Evolutionary conservation across 495 filamentous ascomycete species (phyloP).

Genomic region (Podospora pseudopauciseta): DNA sequence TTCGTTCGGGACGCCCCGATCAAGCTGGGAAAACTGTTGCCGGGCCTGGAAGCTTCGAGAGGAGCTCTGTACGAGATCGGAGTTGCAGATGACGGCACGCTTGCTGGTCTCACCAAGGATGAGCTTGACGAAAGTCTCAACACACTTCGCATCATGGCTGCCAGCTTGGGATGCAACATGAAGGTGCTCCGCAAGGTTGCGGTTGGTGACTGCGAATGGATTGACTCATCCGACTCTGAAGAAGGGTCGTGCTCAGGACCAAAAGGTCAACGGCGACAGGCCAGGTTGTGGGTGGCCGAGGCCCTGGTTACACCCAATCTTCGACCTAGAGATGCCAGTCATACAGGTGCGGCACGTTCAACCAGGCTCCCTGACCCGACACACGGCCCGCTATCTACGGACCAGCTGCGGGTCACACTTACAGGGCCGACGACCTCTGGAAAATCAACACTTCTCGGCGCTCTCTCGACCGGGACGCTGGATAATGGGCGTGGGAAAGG

Average conservation of each 20-base stretch:
- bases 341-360: constrained; percentile 12
- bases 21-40: constrained; percentile 61
- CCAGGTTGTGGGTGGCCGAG: constrained; percentile 82
- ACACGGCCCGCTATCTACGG: constrained; percentile 44
- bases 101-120: constrained; percentile 84
- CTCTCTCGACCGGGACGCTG: constrained; percentile 76
- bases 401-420: constrained; percentile 87
- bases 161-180: constrained; percentile 84
- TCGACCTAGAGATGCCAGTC: constrained; percentile 21
- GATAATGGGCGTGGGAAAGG: constrained; percentile 93
- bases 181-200: constrained; percentile 77
- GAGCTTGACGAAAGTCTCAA: constrained; percentile 87
- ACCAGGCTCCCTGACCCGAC: constrained; percentile 25
- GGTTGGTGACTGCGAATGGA: constrained; percentile 84
- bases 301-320: constrained; percentile 52
- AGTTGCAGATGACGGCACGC: constrained; percentile 88
- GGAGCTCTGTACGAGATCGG: constrained; percentile 96
- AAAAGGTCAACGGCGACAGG: constrained; percentile 34
- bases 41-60: constrained; percentile 85
- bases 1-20: constrained; percentile 49
- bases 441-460: constrained; percentile 88
- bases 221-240: constrained; percentile 15
- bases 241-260: constrained; percentile 6
- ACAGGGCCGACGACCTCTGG: constrained; percentile 89
- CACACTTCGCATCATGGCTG: constrained; percentile 83